phyloP scores from a whole-genome alignment of 1,284 basidiomycete species.

The Ceratobasidium sp. region DNA sequence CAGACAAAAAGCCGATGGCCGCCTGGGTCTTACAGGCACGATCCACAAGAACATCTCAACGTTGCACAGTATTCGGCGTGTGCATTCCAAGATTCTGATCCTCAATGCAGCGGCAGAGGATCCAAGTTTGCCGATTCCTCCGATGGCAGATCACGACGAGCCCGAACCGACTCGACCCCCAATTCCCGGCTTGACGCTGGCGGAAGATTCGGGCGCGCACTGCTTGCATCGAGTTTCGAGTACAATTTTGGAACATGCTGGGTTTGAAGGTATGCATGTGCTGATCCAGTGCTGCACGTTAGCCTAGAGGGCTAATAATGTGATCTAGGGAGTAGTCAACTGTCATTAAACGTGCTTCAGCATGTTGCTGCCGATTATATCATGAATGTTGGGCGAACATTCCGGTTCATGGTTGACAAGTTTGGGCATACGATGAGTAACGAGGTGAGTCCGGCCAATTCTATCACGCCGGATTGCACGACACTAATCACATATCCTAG shows the following conservation, averaged over 20 bases:
- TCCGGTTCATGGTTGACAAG: conserved; percentile 82
- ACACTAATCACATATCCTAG: conserved; percentile 52
- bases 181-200: conserved; percentile 36
- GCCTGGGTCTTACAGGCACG: conserved; percentile 44
- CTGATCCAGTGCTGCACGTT: background rate
- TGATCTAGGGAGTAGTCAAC: conserved; percentile 55
- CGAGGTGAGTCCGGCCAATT: conserved; percentile 63
- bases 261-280: conserved; percentile 83
- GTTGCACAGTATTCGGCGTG: conserved; percentile 70
- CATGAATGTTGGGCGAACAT: conserved; percentile 83
- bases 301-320: background rate
- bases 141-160: background rate
- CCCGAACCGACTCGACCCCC: conserved; percentile 2
- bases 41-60: conserved; percentile 79
- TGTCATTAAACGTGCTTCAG: conserved; percentile 81
- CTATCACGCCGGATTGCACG: background rate
- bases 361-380: conserved; percentile 84
- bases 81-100: conserved; percentile 71
- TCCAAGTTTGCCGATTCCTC: conserved; percentile 50
- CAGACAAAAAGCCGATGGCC: conserved; percentile 38
- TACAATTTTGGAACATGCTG: conserved; percentile 83
- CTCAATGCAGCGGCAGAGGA: conserved; percentile 57
- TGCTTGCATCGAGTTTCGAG: conserved; percentile 51
- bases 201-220: conserved; percentile 38
- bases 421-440: conserved; percentile 79